Evolutionary conservation across 2,329 filamentous ascomycete genomes (phyloP), one percentile per base, ranked within the genome.

Genomic region (Trichoderma atrobrunneum): DNA sequence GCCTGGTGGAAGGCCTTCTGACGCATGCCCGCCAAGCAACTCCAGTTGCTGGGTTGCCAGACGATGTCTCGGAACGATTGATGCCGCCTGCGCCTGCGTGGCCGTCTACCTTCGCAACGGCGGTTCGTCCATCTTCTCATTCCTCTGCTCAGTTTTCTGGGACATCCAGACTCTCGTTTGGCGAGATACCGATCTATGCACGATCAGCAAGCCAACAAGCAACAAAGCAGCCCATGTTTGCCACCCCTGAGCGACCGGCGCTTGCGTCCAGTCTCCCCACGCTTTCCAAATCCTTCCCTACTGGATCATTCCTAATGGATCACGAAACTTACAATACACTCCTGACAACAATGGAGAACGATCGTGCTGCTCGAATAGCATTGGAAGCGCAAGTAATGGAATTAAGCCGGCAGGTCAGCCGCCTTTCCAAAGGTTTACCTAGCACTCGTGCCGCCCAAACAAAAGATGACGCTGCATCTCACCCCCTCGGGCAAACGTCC

Each of bases 381-480:
- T 84, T 91, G 5, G 89, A 91, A 77, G 80, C 82, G 2, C 84
- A 90, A 72, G 87, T 91, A 36, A 85, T 83, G 71, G 85, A 83
- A 56, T 81, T 91, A 7, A 83, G 82, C 26, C 84, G 86, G 39
- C 84, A 85, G 57, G 74, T 90, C 61, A 85, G 86, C 74, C 78
- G 84, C 11, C 75, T 88, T 61, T 84, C 84, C 67, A 84, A 84
- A 78, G 70, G 16, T 10, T 28, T 65, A 7, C 70, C 75, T 21
- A 63, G 66, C 30, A 74, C 71, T 68, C 65, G 76, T 11, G 70
- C 76, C 8, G 51, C 14, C 8, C 61, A 51, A 28, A 74, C 75
- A 18, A 76, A 76, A 54, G 78, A 81, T 24, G 76, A 81, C 6
- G 80, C 78, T 18, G 78, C 81, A 18, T 78, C 80, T 70, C 79